Base-by-base conservation (phyloP, 345 rosid genomes). In the Carallia pectinifolia region DNA sequence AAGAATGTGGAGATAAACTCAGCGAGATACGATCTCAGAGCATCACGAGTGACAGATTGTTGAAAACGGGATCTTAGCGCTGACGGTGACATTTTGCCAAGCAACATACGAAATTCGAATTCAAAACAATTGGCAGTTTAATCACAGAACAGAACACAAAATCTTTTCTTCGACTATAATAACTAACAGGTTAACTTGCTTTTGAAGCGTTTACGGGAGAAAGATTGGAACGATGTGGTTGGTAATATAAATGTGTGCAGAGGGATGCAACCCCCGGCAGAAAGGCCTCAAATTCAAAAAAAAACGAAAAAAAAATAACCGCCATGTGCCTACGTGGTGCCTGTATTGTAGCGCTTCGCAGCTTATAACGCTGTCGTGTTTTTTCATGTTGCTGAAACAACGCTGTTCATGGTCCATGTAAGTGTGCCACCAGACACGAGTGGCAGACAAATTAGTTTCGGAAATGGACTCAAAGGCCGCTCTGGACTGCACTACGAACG, bases 1-100 rank as follows among this genome's bases (percentile, higher is more conserved):
- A 86, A 87, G 92, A 95, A 95, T 34, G 98, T 89, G 40, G 98
- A 90, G 80, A 92, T 89, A 67, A 92, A 90, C 90, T 92, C 96
- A 0, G 97, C 92, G 2, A 95, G 83, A 64, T 95, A 92, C 2
- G 91, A 80, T 72, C 93, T 76, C 30, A 90, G 77, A 3, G 99
- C 89, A 52, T 70, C 77, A 9, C 53, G 71, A 18, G 88, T 83
- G 27, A 89, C 53, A 3, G 86, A 78, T 75, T 81, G 82, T 10
- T 74, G 37, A 58, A 89, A 82, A 38, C 90, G 88, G 2, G 79
- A 55, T 15, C 74, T 3, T 8, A 86, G 63, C 8, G 84, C 67
- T 27, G 80, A 34, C 0, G 89, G 80, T 59, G 87, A 83, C 98
- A 94, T 94, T 75, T 66, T 44, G 16, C 50, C 50, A 44, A 38